Evolutionary conservation across 768 basidiomycete genomes (phyloP), one percentile per base, ranked within the genome.

Genomic region (Pleurotus ostreatus): DNA sequence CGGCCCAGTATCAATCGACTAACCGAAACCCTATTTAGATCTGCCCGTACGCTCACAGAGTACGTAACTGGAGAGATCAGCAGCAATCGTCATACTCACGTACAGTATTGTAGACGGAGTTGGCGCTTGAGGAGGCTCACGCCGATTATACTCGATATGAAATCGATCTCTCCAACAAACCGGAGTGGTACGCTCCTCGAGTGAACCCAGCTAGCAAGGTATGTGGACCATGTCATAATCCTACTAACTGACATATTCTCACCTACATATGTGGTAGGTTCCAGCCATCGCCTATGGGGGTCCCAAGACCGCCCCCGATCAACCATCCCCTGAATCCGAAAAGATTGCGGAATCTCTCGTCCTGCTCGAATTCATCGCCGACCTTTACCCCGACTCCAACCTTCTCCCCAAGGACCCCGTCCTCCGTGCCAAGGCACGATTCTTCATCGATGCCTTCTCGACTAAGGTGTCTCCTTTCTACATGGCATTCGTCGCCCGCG

Each of bases 171-270:
- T 48, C 56, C 60, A 83, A 84, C 71, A 89, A 88, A 70, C 86
- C 86, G 1, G 81, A 78, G 49, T 87, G 85, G 86, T 87, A 85
- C 63, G 79, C 79, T 0, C 75, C 78, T 0, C 77, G 82, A 57
- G 78, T 89, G 39, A 89, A 88, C 68, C 82, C 81, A 1, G 84
- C 78, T 0, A 79, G 80, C 70, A 88, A 86, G 78, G 86, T 84
- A 61, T 13, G 64, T 63, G 20, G 20, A 20, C 44, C n/a, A 12
- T 37, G 0, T 26, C 13, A 57, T 49, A 39, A 47, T 34, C 57
- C 56, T 16, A 57, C 55, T 11, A 34, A 34, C 9, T 2, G 15
- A 2, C 2, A 7, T 9, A 13, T 16, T 37, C 12, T 52, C 11
- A 57, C n/a, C 3, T 13, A 4, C 55, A 23, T 11, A 18, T 9